Evolutionary conservation across 495 filamentous ascomycete genomes (phyloP).

Genomic region (Aspergillus sparsus): DNA sequence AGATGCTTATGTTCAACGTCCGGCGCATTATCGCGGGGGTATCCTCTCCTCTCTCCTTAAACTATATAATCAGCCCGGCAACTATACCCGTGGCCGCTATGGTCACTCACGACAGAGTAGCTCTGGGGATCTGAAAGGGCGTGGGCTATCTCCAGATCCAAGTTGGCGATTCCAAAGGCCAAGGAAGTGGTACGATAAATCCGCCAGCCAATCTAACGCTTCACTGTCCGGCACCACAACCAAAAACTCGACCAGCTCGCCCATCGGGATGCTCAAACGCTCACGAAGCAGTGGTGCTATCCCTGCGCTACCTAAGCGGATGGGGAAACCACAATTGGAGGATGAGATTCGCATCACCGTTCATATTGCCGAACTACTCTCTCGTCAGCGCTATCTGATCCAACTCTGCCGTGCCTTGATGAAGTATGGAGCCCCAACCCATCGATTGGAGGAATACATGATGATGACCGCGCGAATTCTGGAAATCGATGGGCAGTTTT

Average conservation of each 20-base stretch:
- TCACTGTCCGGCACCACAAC: constrained; percentile 52
- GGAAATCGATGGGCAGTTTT: constrained; percentile 86
- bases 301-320: constrained; percentile 44
- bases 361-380: constrained; percentile 82
- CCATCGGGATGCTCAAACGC: constrained; percentile 46
- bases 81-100: constrained; percentile 33
- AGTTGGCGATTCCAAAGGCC: constrained; percentile 42
- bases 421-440: constrained; percentile 78
- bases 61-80: constrained; percentile 56
- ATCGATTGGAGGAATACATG: constrained; percentile 84
- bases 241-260: constrained; percentile 40
- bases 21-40: constrained; percentile 71
- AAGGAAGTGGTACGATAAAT: constrained; percentile 67
- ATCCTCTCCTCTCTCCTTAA: constrained; percentile 78
- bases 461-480: constrained; percentile 85
- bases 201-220: constrained; percentile 46
- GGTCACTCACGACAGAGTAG: constrained; percentile 39
- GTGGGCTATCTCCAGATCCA: constrained; percentile 39
- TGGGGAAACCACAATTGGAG: constrained; percentile 47
- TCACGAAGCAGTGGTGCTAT: constrained; percentile 46
- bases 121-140: constrained; percentile 34
- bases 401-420: constrained; percentile 86
- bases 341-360: constrained; percentile 82
- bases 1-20: constrained; percentile 67
- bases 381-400: constrained; percentile 79